Evolutionary conservation across 2,329 filamentous ascomycete species (phyloP).

Genomic region (Colletotrichum salicis): DNA sequence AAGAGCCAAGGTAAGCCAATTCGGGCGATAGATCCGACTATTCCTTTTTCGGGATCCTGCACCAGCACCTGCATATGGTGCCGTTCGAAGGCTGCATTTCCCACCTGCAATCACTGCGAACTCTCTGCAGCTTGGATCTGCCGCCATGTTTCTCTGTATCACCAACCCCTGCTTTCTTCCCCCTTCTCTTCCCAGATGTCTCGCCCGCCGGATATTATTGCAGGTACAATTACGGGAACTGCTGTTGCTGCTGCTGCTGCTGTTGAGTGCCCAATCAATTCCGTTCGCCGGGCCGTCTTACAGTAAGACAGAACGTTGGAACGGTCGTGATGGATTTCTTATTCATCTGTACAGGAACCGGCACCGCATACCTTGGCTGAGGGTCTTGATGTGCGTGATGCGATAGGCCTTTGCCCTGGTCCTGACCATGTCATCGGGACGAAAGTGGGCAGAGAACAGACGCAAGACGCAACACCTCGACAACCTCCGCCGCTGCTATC

Average conservation of each 20-base stretch:
- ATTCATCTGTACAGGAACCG: background rate
- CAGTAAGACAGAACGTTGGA: background rate
- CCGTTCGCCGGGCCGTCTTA: background rate
- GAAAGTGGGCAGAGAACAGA: slow-evolving; percentile 23
- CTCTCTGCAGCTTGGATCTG: background rate
- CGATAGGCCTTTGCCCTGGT: background rate
- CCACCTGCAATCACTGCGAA: background rate
- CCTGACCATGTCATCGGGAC: background rate
- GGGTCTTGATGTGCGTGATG: background rate
- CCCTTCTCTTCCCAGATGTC: too few species aligned
- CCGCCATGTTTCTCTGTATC: background rate
- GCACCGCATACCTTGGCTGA: background rate
- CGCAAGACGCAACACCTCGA: slow-evolving; percentile 29
- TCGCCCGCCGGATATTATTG: background rate
- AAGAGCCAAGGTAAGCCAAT: slow-evolving; percentile 14
- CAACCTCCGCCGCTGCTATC: slow-evolving; percentile 23
- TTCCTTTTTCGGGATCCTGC: slow-evolving; percentile 18
- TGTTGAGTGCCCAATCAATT: background rate
- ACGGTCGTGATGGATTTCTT: background rate
- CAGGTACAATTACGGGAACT: background rate
- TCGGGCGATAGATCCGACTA: slow-evolving; percentile 24
- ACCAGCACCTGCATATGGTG: background rate
- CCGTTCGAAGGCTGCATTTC: background rate
- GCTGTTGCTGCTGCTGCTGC: background rate
- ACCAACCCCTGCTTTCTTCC: background rate